Conservation (phyloP, 176 grass and related monocot species). For the Musa acuminata region DNA sequence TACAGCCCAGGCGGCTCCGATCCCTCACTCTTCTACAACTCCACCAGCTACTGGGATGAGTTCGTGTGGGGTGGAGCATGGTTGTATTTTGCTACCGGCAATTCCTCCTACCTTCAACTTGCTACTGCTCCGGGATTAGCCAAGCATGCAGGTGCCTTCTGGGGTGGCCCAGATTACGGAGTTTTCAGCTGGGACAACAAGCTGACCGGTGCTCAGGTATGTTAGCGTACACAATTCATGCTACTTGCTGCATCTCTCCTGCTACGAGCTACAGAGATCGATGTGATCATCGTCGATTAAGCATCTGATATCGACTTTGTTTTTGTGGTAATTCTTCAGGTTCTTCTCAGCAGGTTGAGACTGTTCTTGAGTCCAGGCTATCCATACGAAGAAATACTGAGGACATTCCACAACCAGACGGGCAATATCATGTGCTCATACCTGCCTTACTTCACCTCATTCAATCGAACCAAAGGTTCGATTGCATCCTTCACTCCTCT, state of each 20-base stretch:
- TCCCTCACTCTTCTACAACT: conserved; percentile 8
- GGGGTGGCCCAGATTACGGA: conserved; percentile 5
- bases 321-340: not conserved
- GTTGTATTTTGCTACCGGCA: conserved; percentile 1
- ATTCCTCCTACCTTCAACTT: conserved; percentile 5
- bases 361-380: conserved; percentile 13
- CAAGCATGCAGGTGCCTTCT: conserved; percentile 9
- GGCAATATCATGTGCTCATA: conserved; percentile 4
- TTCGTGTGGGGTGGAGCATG: conserved; percentile 8
- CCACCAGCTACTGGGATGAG: conserved; percentile 17
- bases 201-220: conserved; percentile 9
- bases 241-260: too few relatives aligned
- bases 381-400: conserved; percentile 5
- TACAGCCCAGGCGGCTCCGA: not conserved
- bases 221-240: not conserved
- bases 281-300: too few relatives aligned
- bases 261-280: too few relatives aligned
- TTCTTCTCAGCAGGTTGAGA: conserved; percentile 9
- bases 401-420: conserved; percentile 9
- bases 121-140: conserved; percentile 1
- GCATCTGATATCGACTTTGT: not conserved
- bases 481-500: not conserved
- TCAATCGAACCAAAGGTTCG: conserved; percentile 11
- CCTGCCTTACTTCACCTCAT: not conserved
- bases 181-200: conserved; percentile 13